Evolutionary conservation across 352 stramenopile genomes (phyloP).

Genomic region (Globisporangium apiculatum): DNA sequence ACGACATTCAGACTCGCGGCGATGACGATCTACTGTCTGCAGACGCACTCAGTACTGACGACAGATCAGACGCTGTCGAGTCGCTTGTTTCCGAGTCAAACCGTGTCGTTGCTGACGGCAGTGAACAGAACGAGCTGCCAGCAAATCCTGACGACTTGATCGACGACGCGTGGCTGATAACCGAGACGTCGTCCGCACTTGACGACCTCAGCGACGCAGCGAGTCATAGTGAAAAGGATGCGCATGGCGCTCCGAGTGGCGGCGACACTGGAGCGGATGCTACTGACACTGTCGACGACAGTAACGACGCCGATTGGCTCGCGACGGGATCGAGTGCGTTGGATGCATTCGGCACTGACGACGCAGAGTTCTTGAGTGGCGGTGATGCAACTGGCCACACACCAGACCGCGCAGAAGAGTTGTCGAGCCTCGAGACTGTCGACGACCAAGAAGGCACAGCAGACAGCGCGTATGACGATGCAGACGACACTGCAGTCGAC

Average conservation of each 20-base stretch:
- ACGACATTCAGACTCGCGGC: constrained; percentile 28
- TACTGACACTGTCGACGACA: neutral
- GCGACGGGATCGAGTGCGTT: neutral
- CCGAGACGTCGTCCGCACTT: neutral
- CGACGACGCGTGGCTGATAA: constrained; percentile 7
- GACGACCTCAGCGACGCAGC: neutral
- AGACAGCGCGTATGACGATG: neutral
- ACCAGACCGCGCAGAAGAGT: neutral
- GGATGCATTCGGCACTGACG: neutral
- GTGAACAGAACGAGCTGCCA: neutral
- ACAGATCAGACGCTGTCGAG: neutral
- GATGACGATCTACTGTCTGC: neutral
- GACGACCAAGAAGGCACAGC: neutral
- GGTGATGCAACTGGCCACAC: neutral
- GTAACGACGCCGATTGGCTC: neutral
- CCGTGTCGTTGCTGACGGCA: neutral
- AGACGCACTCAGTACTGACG: no score
- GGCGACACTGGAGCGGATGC: neutral
- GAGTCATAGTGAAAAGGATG: no score
- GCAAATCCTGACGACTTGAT: neutral
- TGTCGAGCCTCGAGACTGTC: neutral
- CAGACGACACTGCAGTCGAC: neutral
- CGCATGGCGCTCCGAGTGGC: neutral
- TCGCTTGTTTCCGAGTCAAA: neutral
- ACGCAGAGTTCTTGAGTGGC: neutral